phyloP scores from a whole-genome alignment of 2,329 filamentous ascomycete species.

The Penicillium brasilianum region DNA sequence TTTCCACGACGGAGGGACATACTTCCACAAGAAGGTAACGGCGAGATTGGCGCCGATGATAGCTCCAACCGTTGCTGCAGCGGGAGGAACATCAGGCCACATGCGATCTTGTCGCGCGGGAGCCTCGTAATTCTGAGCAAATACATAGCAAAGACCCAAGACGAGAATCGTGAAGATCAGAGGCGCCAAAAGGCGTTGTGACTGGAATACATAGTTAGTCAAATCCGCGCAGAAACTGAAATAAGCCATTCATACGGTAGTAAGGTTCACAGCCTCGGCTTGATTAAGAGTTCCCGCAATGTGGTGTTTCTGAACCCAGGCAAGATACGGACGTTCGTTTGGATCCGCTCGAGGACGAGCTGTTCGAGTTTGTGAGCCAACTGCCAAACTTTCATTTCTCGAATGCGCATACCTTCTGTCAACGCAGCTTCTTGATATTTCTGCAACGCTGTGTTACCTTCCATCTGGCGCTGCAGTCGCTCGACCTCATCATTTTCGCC shows the following conservation, averaged over 20 bases:
- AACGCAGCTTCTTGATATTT: slow-evolving; percentile 43
- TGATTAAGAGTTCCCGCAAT: slow-evolving; percentile 43
- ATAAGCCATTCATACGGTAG: slow-evolving; percentile 37
- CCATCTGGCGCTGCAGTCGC: slow-evolving; percentile 36
- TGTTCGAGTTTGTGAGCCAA: slow-evolving; percentile 17
- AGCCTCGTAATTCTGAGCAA: slow-evolving; percentile 56
- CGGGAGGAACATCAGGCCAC: slow-evolving; percentile 56
- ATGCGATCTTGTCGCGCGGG: slow-evolving; percentile 55
- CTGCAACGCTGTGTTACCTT: slow-evolving; percentile 44
- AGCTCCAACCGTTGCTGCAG: slow-evolving; percentile 57
- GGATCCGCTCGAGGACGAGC: slow-evolving; percentile 50
- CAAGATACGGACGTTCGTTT: slow-evolving; percentile 44
- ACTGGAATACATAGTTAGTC: slow-evolving; percentile 31
- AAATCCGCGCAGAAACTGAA: neutral
- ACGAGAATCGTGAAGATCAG: slow-evolving; percentile 47
- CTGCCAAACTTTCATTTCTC: neutral
- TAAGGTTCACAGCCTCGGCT: slow-evolving; percentile 40
- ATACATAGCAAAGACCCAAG: slow-evolving; percentile 49
- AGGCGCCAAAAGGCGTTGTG: slow-evolving; percentile 54
- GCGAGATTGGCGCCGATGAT: slow-evolving; percentile 57
- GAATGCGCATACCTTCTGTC: slow-evolving; percentile 39
- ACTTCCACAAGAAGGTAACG: slow-evolving; percentile 59
- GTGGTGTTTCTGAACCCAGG: slow-evolving; percentile 52
- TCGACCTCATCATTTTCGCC: slow-evolving; percentile 54
- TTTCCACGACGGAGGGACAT: slow-evolving; percentile 59